phyloP scores from a whole-genome alignment of 164 flowering plant species.

The Magnolia sinica region DNA sequence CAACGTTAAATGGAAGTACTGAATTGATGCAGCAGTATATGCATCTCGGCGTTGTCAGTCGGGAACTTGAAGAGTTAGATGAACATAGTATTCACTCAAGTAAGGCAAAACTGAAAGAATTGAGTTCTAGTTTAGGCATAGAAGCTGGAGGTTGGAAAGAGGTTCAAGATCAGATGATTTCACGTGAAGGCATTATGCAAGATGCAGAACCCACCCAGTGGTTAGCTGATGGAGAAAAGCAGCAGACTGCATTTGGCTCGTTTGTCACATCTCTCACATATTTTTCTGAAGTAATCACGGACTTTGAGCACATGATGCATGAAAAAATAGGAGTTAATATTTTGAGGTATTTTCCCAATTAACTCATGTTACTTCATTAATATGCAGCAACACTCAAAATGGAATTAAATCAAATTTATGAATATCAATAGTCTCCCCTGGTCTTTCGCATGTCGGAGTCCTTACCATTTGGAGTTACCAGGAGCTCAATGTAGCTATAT shows the following conservation, averaged over 20 bases:
- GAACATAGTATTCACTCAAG: slow-evolving; percentile 11
- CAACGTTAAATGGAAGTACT: slow-evolving; percentile 18
- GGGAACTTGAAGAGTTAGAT: slow-evolving; percentile 18
- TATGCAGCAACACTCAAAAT: not conserved
- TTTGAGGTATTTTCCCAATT: slow-evolving; percentile 35
- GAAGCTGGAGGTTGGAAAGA: slow-evolving; percentile 9
- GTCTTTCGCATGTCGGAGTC: not conserved
- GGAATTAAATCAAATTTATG: not conserved
- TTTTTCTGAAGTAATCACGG: slow-evolving; percentile 21
- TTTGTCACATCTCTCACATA: slow-evolving; percentile 13
- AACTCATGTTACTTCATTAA: not conserved
- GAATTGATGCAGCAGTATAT: slow-evolving; percentile 22
- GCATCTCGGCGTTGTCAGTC: slow-evolving; percentile 14
- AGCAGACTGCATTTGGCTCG: slow-evolving; percentile 7
- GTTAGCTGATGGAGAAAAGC: slow-evolving; percentile 10
- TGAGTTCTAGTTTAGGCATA: slow-evolving; percentile 23
- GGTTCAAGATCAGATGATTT: slow-evolving; percentile 15
- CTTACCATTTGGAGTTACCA: not conserved
- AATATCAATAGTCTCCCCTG: not conserved
- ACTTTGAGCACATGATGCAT: slow-evolving; percentile 26
- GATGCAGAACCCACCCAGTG: slow-evolving; percentile 7
- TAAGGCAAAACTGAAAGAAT: slow-evolving; percentile 28
- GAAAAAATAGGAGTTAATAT: slow-evolving; percentile 23
- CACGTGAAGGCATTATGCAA: not conserved
- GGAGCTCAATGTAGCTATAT: not conserved